Base-by-base conservation (phyloP, 148 eudicot genomes). In the Silene conica region DNA sequence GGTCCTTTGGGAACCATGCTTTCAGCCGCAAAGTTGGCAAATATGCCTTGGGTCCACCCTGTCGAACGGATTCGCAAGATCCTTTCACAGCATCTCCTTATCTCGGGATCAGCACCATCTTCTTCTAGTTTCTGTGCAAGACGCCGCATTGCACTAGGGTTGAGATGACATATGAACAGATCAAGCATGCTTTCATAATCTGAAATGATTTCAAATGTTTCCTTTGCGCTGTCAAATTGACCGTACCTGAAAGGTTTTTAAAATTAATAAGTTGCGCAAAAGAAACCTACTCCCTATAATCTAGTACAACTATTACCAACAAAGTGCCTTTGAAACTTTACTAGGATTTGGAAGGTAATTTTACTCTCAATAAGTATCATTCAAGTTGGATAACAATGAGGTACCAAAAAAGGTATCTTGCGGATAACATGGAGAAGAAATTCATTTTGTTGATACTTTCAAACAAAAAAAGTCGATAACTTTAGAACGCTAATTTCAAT, bases 31-130 rank as follows among this genome's bases (percentile, higher is more conserved):
- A 95, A 95, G 87, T 95, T 95, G 57, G 98, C 98, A 78, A 95
- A 95, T 58, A 95, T 95, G 72, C 98, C 98, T 82, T 95, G 98
- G 48, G 98, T 95, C 98, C 98, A 95, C 56, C 98, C 98, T 58
- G 93, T 88, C 66, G 98, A 95, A 25, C 98, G 98, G 38, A 89
- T 90, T 82, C 97, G 83, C 72, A 95, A 72, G 72, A 95, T 95
- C 77, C 98, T 90, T 80, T 95, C 98, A 79, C 98, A 95, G 71
- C 87, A 85, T 78, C 98, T 77, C 77, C 98, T 85, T 73, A 95
- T 76, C 76, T 90, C 98, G 28, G 97, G 89, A 72, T 92, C 89
- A 63, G 87, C 84, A 69, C 88, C 87, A 74, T 88, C 97, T 69
- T 95, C 98, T 81, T 95, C 98, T 76, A 95, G 73, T 80, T 87